A percentile compares a stretch with the other conserved stretches of the same genome.
Evolutionary conservation across 305 asterid genomes (phyloP).

Genomic region (Fraxinus nigra): DNA sequence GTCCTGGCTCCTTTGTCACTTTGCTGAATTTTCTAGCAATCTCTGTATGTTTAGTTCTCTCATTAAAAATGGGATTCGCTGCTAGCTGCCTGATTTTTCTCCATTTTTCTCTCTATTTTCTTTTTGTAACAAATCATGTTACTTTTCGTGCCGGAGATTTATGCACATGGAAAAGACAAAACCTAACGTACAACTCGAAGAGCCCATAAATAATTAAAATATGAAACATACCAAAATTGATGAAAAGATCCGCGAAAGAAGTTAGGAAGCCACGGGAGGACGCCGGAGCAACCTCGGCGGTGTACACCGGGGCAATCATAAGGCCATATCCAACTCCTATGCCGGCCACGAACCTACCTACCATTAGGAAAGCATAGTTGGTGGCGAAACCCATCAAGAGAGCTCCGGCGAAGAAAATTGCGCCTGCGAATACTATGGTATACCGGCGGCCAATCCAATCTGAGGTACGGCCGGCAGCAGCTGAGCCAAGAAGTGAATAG

Average conservation of each 20-base stretch:
- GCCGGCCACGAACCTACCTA: conserved; percentile 69
- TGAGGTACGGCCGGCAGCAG: conserved; percentile 77
- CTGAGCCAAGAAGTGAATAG: conserved; percentile 65
- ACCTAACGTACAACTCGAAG: neutral
- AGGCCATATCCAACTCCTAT: conserved; percentile 74
- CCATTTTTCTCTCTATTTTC: too few relatives aligned
- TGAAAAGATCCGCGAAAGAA: conserved; percentile 72
- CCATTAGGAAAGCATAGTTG: conserved; percentile 66
- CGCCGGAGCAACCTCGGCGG: conserved; percentile 80
- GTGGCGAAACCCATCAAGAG: conserved; percentile 76
- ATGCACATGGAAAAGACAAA: conserved; percentile 5
- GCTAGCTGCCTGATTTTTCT: too few relatives aligned
- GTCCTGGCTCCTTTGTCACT: neutral
- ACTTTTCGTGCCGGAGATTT: neutral
- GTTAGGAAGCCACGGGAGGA: conserved; percentile 67
- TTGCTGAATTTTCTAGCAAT: neutral
- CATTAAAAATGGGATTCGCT: too few relatives aligned
- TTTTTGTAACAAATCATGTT: too few relatives aligned
- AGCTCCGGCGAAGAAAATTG: conserved; percentile 62
- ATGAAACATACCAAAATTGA: conserved; percentile 51
- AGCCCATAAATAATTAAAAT: neutral
- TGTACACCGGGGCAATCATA: conserved; percentile 79
- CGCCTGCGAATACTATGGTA: conserved; percentile 65
- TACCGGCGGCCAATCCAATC: conserved; percentile 77
- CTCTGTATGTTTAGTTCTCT: too few relatives aligned